These are phyloP conservation scores for Fusarium buharicum DNA, from an alignment of 2,329 filamentous ascomycete genomes.

Conservation along the genomic window DNA sequence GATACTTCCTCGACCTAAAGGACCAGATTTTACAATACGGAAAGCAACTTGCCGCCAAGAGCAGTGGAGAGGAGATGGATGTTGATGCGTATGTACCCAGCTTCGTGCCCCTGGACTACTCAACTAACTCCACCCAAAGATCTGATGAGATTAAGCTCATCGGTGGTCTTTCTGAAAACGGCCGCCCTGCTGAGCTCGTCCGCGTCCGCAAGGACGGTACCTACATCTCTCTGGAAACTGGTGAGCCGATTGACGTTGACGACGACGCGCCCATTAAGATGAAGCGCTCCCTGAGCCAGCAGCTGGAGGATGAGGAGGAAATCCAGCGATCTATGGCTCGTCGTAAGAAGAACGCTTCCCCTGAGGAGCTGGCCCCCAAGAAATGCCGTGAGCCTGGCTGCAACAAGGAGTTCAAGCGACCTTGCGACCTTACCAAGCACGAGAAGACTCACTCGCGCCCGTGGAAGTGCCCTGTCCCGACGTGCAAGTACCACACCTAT, in stretches of 20 bases:
- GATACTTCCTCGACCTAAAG: slow-evolving; percentile 95
- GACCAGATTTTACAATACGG: slow-evolving; percentile 94
- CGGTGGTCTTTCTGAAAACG: slow-evolving; percentile 83
- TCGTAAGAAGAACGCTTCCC: slow-evolving; percentile 90
- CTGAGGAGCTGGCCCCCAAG: slow-evolving; percentile 83
- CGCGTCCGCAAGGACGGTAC: slow-evolving; percentile 83
- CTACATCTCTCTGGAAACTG: slow-evolving; percentile 79
- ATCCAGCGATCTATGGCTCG: slow-evolving; percentile 94
- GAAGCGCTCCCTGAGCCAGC: slow-evolving; percentile 74
- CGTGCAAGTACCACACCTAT: slow-evolving; percentile 89
- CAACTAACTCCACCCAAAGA: slow-evolving; percentile 49
- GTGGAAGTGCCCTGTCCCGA: slow-evolving; percentile 86
- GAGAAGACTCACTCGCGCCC: slow-evolving; percentile 97
- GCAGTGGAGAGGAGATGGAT: slow-evolving; percentile 68
- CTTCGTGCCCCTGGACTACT: slow-evolving; percentile 45
- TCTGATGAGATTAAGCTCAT: slow-evolving; percentile 79
- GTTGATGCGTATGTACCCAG: slow-evolving; percentile 64
- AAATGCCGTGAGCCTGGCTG: slow-evolving; percentile 80
- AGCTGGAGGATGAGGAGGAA: slow-evolving; percentile 81
- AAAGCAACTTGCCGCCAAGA: slow-evolving; percentile 79
- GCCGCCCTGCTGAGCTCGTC: slow-evolving; percentile 84
- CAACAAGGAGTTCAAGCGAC: slow-evolving; percentile 92
- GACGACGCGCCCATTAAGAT: slow-evolving; percentile 64
- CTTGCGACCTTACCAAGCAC: slow-evolving; percentile 98
- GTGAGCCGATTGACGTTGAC: slow-evolving; percentile 68